A percentile compares a stretch with the other conserved stretches of the same genome.
Conservation (phyloP, 31 red algal species). For the Asparagopsis taxiformis region DNA sequence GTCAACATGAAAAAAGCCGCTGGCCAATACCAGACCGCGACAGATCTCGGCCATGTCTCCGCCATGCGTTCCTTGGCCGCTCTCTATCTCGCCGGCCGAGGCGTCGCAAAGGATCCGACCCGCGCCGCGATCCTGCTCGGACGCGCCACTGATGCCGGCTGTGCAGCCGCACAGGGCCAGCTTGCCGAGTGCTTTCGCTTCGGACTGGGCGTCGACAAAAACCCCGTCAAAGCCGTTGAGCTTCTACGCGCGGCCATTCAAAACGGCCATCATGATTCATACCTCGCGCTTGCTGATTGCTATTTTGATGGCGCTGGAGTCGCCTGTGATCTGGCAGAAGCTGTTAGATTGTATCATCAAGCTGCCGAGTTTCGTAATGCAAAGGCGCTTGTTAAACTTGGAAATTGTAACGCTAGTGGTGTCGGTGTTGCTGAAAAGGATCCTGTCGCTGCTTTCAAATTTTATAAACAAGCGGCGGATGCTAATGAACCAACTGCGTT, state of each 20-base stretch:
- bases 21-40: background rate
- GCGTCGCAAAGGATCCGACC: slow-evolving; percentile 9
- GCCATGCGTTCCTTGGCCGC: background rate
- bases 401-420: background rate
- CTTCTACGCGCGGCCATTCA: slow-evolving; percentile 17
- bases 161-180: background rate
- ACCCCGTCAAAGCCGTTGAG: slow-evolving; percentile 5
- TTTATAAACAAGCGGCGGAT: slow-evolving; percentile 4
- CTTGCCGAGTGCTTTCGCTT: slow-evolving; percentile 14
- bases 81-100: slow-evolving; percentile 1
- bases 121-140: slow-evolving; percentile 1
- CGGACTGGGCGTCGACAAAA: slow-evolving; percentile 29
- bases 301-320: slow-evolving; percentile 19
- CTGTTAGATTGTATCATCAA: slow-evolving; percentile 12
- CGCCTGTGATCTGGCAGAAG: slow-evolving; percentile 1
- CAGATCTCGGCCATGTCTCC: background rate
- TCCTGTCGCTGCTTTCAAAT: slow-evolving; percentile 1
- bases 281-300: slow-evolving; percentile 13
- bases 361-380: slow-evolving; percentile 3
- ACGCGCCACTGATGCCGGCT: slow-evolving; percentile 13
- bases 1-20: background rate
- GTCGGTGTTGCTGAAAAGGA: slow-evolving; percentile 7
- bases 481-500: slow-evolving; percentile 3
- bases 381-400: slow-evolving; percentile 8
- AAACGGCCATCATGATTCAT: slow-evolving; percentile 9